Percentiles rank a stretch among this genome's conserved stretches.
phyloP scores from a whole-genome alignment of 768 basidiomycete genomes.

The Leucocoprinus sp. region DNA sequence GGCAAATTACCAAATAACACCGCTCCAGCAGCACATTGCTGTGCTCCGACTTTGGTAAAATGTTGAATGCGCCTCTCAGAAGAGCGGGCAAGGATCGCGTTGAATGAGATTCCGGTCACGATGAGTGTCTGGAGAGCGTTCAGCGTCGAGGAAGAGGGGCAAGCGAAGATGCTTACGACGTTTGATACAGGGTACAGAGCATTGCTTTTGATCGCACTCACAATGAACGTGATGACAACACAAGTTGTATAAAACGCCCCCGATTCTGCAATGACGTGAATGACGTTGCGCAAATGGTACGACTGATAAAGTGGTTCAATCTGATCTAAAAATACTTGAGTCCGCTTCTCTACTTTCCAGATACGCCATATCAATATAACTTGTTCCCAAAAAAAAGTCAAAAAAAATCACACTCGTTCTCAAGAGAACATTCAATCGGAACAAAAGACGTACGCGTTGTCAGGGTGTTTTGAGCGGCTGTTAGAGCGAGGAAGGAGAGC shows the following conservation, averaged over 20 bases:
- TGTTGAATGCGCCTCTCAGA: too few relatives aligned
- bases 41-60: too few relatives aligned
- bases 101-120: too few relatives aligned
- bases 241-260: not conserved
- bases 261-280: not conserved
- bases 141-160: too few relatives aligned
- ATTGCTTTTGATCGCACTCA: not conserved
- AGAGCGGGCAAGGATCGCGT: too few relatives aligned
- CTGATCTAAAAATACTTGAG: not conserved
- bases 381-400: too few relatives aligned
- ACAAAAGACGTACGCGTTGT: constrained; percentile 2
- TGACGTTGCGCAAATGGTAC: not conserved
- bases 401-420: too few relatives aligned
- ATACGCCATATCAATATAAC: not conserved
- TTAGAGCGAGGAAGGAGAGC: constrained; percentile 1
- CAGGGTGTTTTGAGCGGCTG: constrained; percentile 4
- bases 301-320: not conserved
- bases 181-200: not conserved
- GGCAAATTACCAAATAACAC: too few relatives aligned
- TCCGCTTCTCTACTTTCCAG: not conserved
- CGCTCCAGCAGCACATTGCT: too few relatives aligned
- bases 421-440: too few relatives aligned
- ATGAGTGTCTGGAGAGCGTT: too few relatives aligned
- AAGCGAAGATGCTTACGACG: not conserved
- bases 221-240: not conserved